Conservation (phyloP, 139 green algal species). For the Haematococcus lacustris region DNA sequence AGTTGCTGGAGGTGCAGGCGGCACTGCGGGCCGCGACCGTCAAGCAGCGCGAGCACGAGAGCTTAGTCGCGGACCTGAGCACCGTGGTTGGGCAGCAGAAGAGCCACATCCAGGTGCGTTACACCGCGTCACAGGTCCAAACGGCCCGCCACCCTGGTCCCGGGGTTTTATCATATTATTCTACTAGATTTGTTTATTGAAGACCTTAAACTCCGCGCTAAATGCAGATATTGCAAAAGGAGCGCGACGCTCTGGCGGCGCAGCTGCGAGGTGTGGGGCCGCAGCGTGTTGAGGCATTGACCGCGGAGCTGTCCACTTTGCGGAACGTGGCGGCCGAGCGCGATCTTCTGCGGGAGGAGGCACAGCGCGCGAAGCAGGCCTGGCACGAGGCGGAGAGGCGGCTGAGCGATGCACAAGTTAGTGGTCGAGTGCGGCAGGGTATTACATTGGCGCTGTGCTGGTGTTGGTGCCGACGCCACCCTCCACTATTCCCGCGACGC, state of each 20-base stretch:
- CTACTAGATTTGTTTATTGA: no score
- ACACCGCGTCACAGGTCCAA: background rate
- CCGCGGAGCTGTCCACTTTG: conserved; percentile 26
- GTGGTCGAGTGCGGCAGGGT: no score
- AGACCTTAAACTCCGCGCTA: no score
- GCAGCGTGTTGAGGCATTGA: conserved; percentile 29
- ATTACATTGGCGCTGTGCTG: no score
- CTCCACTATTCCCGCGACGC: no score
- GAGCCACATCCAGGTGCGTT: conserved; percentile 33
- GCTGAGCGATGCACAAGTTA: conserved; percentile 32
- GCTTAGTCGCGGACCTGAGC: conserved; percentile 38
- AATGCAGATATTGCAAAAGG: conserved; percentile 30
- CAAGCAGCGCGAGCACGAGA: conserved; percentile 33
- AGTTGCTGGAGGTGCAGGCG: conserved; percentile 19
- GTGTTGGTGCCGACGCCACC: no score
- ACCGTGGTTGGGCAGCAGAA: conserved; percentile 46
- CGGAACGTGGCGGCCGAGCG: conserved; percentile 28
- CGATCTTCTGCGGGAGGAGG: conserved; percentile 32
- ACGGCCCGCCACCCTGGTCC: background rate
- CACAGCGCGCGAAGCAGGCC: conserved; percentile 14
- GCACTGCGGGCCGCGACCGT: conserved; percentile 8
- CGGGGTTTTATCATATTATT: background rate
- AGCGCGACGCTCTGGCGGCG: conserved; percentile 6
- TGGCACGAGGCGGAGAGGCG: conserved; percentile 40
- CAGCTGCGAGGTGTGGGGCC: conserved; percentile 22